phyloP scores from a whole-genome alignment of 2,329 filamentous ascomycete species.

The Neonectria punicea region DNA sequence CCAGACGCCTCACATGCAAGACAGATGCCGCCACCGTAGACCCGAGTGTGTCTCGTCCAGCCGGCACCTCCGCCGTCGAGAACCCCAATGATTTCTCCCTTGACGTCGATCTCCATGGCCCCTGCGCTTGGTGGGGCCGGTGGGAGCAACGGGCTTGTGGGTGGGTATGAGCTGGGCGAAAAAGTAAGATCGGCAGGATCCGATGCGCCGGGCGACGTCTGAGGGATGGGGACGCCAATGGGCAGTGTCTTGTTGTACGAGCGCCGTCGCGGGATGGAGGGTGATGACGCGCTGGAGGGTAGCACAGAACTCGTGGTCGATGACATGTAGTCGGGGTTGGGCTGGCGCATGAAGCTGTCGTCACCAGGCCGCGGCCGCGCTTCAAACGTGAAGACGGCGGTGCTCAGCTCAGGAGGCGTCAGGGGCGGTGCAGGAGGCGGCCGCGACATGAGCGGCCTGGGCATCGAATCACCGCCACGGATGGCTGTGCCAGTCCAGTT shows the following conservation, averaged over 20 bases:
- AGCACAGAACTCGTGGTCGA: slow-evolving; percentile 45
- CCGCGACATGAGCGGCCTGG: slow-evolving; percentile 48
- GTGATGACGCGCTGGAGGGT: slow-evolving; percentile 42
- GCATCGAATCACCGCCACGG: slow-evolving; percentile 39
- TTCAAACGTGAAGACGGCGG: slow-evolving; percentile 56
- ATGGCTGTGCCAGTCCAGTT: slow-evolving; percentile 38
- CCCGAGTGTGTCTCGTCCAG: slow-evolving; percentile 68
- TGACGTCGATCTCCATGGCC: slow-evolving; percentile 53
- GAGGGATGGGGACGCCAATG: slow-evolving; percentile 46
- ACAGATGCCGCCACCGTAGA: slow-evolving; percentile 68
- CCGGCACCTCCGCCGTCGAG: slow-evolving; percentile 59
- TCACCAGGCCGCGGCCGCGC: slow-evolving; percentile 44
- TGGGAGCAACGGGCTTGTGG: slow-evolving; percentile 59
- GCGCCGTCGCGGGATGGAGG: slow-evolving; percentile 51
- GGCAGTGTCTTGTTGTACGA: slow-evolving; percentile 57
- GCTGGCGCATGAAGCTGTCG: slow-evolving; percentile 58
- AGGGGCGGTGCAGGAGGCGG: slow-evolving; percentile 60
- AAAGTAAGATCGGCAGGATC: slow-evolving; percentile 48
- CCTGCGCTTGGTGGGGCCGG: slow-evolving; percentile 54
- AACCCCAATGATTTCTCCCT: slow-evolving; percentile 62
- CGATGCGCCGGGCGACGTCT: slow-evolving; percentile 34
- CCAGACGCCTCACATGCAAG: slow-evolving; percentile 64
- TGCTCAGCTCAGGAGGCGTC: slow-evolving; percentile 59
- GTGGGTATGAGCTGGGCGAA: slow-evolving; percentile 61
- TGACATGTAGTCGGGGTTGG: slow-evolving; percentile 61